These are phyloP conservation scores for Paramecium sonneborni DNA, from an alignment of 73 alveolate genomes.

Conservation along the genomic window DNA sequence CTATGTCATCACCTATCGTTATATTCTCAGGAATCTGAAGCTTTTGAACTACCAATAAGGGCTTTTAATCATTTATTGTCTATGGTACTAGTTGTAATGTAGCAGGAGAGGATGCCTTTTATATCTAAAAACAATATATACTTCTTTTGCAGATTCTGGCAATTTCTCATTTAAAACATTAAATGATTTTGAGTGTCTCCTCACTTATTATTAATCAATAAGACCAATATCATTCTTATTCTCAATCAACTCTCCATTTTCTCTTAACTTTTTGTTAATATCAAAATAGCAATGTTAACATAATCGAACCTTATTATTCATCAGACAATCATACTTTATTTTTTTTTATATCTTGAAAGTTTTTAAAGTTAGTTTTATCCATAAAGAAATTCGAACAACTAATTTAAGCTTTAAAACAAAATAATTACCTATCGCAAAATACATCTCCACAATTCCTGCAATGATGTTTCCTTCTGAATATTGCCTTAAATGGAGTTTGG, in stretches of 20 bases:
- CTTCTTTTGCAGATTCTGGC: conserved; percentile 25
- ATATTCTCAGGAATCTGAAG: not conserved
- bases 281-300: not conserved
- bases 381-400: conserved; percentile 37
- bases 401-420: not conserved
- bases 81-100: not conserved
- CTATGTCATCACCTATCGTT: not conserved
- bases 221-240: not conserved
- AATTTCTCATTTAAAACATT: not conserved
- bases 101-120: not conserved
- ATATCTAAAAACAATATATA: not conserved
- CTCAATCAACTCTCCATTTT: not conserved
- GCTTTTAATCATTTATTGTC: not conserved
- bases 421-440: conserved; percentile 30
- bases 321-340: not conserved
- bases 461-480: conserved; percentile 50
- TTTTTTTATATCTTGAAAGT: not conserved
- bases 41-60: not conserved
- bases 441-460: conserved; percentile 36
- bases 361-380: not conserved
- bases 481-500: not conserved
- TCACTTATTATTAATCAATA: not conserved
- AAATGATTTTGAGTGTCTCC: conserved; percentile 37
- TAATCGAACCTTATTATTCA: not conserved
- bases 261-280: not conserved